Percentiles rank a stretch among this genome's conserved stretches.
phyloP scores from a whole-genome alignment of 2,329 filamentous ascomycete genomes.

The Fusarium sp. region DNA sequence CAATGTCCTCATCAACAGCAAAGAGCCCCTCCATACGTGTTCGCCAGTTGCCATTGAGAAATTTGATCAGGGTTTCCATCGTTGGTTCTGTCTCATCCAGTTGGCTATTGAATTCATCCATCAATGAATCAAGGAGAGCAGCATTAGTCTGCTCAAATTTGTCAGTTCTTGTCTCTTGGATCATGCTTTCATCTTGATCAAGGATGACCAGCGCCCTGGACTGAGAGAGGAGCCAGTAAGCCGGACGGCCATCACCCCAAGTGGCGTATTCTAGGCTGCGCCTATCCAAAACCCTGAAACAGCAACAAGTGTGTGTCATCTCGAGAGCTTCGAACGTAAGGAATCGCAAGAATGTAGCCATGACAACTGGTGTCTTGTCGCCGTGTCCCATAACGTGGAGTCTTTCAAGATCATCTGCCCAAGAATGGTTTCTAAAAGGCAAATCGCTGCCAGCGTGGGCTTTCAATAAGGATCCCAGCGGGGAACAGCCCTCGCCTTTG shows the following conservation, averaged over 20 bases:
- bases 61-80: rapidly evolving
- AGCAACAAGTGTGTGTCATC: slow-evolving; percentile 3
- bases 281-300: background rate
- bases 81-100: background rate
- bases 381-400: background rate
- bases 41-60: background rate
- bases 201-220: background rate
- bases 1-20: background rate
- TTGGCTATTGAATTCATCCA: background rate
- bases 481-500: background rate
- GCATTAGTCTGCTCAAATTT: background rate
- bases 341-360: background rate
- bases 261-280: rapidly evolving
- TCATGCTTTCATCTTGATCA: background rate
- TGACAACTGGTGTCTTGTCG: background rate
- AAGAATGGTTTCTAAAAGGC: rapidly evolving
- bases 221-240: too few relatives aligned
- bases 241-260: background rate
- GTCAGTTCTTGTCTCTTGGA: background rate
- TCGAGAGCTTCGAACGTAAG: slow-evolving; percentile 4
- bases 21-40: background rate
- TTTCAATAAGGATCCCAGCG: background rate
- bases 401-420: background rate
- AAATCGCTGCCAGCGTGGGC: too few relatives aligned
- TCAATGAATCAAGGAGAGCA: background rate